These are phyloP conservation scores for Arthrinium puccinioides DNA, from an alignment of 2,329 filamentous ascomycete genomes.

Conservation along the genomic window DNA sequence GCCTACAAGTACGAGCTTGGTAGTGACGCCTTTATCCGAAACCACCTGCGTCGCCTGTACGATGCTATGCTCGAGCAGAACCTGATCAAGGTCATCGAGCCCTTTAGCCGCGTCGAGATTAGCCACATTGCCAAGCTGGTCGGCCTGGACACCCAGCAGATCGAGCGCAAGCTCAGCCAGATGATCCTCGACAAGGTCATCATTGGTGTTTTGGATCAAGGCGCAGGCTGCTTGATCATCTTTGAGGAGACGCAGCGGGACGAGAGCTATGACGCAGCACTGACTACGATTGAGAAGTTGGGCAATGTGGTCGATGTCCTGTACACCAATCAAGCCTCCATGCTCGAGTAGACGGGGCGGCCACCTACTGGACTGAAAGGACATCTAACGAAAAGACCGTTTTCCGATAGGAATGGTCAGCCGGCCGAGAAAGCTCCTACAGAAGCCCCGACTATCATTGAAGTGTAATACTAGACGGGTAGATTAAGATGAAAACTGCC, in stretches of 20 bases:
- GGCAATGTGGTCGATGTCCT: conserved; percentile 95
- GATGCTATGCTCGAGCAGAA: conserved; percentile 99
- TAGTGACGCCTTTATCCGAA: conserved; percentile 91
- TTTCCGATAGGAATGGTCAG: too few relatives aligned
- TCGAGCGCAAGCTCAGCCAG: conserved; percentile 96
- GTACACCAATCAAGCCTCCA: conserved; percentile 94
- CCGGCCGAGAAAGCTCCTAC: too few relatives aligned
- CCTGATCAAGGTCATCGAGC: conserved; percentile 98
- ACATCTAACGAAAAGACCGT: too few relatives aligned
- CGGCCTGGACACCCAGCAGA: conserved; percentile 88
- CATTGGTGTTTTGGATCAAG: conserved; percentile 93
- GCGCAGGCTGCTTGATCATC: conserved; percentile 93
- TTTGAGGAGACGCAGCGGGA: conserved; percentile 93
- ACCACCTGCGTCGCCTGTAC: conserved; percentile 90
- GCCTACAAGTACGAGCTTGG: conserved; percentile 91
- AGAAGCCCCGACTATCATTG: too few relatives aligned
- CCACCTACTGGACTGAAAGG: neutral
- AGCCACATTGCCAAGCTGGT: conserved; percentile 97
- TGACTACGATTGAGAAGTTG: conserved; percentile 93
- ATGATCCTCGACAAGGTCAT: conserved; percentile 99
- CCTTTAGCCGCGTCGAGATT: conserved; percentile 94
- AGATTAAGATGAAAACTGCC: conserved; percentile 1
- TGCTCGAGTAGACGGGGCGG: conserved; percentile 64
- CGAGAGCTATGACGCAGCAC: conserved; percentile 85
- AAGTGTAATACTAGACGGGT: conserved; percentile 3